Conservation (phyloP, 202 grass and related monocot species). For the Carex arenaria region DNA sequence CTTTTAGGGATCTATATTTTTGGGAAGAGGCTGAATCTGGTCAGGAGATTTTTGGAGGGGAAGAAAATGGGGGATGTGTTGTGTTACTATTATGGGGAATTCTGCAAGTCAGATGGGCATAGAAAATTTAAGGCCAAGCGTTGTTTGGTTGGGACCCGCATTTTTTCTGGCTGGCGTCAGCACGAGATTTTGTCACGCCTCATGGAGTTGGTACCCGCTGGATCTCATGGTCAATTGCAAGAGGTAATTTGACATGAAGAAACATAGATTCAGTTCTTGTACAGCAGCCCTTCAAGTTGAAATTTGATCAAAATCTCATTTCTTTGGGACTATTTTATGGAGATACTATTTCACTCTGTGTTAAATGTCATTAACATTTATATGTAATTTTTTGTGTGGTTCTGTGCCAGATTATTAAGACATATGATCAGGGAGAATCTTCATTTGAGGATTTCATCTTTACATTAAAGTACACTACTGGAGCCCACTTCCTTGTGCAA, state of each 20-base stretch:
- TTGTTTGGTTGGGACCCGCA: slow-evolving; percentile 60
- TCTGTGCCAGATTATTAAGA: slow-evolving; percentile 53
- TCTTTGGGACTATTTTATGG: neutral
- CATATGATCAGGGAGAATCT: slow-evolving; percentile 53
- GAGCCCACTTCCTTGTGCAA: slow-evolving; percentile 44
- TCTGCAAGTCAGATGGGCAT: slow-evolving; percentile 63
- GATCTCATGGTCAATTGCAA: slow-evolving; percentile 49
- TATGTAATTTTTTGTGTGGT: slow-evolving; percentile 6
- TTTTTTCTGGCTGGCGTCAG: slow-evolving; percentile 78
- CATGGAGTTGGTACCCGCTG: slow-evolving; percentile 40
- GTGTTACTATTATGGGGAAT: slow-evolving; percentile 76
- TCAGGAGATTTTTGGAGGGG: slow-evolving; percentile 48
- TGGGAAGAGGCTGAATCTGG: slow-evolving; percentile 73
- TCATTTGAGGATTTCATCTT: slow-evolving; percentile 86
- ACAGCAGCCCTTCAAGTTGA: neutral
- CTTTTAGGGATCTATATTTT: slow-evolving; percentile 87
- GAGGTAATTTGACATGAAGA: slow-evolving; percentile 40
- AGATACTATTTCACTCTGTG: neutral
- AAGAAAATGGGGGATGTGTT: slow-evolving; percentile 72
- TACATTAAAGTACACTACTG: slow-evolving; percentile 50
- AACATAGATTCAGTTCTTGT: neutral
- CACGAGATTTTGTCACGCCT: slow-evolving; percentile 76
- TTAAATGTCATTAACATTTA: neutral
- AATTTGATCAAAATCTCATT: neutral
- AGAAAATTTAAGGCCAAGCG: slow-evolving; percentile 76